phyloP scores from a whole-genome alignment of 257 asterid species.

The Craterostigma plantagineum region DNA sequence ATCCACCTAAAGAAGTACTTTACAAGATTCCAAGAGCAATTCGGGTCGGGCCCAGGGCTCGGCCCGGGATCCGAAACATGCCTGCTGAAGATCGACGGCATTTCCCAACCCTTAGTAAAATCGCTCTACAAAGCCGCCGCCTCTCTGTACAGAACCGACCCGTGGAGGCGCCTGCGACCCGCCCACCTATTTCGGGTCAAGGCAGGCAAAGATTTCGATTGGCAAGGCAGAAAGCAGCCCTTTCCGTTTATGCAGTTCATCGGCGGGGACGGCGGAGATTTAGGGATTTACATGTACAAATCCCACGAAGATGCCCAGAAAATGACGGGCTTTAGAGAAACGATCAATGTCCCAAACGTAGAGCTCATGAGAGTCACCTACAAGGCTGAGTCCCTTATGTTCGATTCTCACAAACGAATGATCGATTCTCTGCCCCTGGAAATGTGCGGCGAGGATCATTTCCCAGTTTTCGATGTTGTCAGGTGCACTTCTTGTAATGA shows the following conservation, averaged over 20 bases:
- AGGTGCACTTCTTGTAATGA: conserved; percentile 19
- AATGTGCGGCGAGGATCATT: conserved; percentile 26
- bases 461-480: conserved; percentile 30
- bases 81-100: conserved; percentile 26
- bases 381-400: conserved; percentile 24
- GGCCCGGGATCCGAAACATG: conserved; percentile 44
- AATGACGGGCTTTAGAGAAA: conserved; percentile 31
- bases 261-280: conserved; percentile 50
- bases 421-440: conserved; percentile 22
- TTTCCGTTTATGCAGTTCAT: conserved; percentile 34
- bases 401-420: conserved; percentile 20
- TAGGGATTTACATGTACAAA: conserved; percentile 34
- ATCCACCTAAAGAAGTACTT: conserved; percentile 30
- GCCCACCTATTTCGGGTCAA: conserved; percentile 28
- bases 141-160: conserved; percentile 37
- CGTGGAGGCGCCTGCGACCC: conserved; percentile 40
- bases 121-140: conserved; percentile 39
- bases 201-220: conserved; percentile 33
- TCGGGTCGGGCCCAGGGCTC: conserved; percentile 44
- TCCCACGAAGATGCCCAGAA: conserved; percentile 24
- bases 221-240: conserved; percentile 29
- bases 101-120: conserved; percentile 17
- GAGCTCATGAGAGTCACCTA: conserved; percentile 42
- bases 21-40: conserved; percentile 31
- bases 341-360: conserved; percentile 19